Evolutionary conservation across 306 rosid species (phyloP).

Genomic region (Gastrolobium bilobum): DNA sequence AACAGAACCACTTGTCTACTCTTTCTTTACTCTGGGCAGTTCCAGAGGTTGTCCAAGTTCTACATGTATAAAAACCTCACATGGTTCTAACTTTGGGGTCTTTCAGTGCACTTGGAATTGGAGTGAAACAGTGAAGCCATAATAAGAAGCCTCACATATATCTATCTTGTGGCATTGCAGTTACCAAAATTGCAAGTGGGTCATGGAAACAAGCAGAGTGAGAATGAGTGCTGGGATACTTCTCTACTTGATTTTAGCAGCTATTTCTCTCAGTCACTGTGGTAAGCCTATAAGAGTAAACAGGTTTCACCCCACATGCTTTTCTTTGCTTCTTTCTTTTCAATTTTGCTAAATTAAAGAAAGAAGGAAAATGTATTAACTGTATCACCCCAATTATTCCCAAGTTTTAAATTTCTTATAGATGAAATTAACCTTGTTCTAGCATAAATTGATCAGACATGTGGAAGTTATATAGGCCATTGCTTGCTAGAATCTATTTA

Average conservation of each 20-base stretch:
- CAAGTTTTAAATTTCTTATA: slow-evolving; percentile 2
- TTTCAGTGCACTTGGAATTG: slow-evolving; percentile 51
- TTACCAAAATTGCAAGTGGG: slow-evolving; percentile 37
- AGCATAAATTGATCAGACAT: slow-evolving; percentile 21
- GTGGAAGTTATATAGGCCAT: slow-evolving; percentile 10
- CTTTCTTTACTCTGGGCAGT: slow-evolving; percentile 45
- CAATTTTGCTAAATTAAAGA: not conserved
- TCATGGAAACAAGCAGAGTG: slow-evolving; percentile 61
- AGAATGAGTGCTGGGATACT: slow-evolving; percentile 53
- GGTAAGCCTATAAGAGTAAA: slow-evolving; percentile 58
- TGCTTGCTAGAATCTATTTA: slow-evolving; percentile 18
- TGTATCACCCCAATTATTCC: not conserved
- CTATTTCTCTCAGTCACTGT: slow-evolving; percentile 66
- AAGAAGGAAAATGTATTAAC: not conserved
- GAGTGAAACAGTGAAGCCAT: slow-evolving; percentile 28
- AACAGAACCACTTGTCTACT: slow-evolving; percentile 57
- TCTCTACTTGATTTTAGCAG: slow-evolving; percentile 54
- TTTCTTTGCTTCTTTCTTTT: slow-evolving; percentile 16
- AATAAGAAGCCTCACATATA: not conserved
- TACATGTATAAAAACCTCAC: slow-evolving; percentile 49
- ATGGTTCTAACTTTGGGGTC: slow-evolving; percentile 39
- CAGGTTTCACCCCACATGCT: not conserved
- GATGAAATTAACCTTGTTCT: slow-evolving; percentile 27
- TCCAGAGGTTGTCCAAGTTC: slow-evolving; percentile 43
- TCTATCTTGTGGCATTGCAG: slow-evolving; percentile 33